A percentile compares a stretch with the other conserved stretches of the same genome.
Conservation (phyloP, 257 asterid species). For the Ehretia macrophylla region DNA sequence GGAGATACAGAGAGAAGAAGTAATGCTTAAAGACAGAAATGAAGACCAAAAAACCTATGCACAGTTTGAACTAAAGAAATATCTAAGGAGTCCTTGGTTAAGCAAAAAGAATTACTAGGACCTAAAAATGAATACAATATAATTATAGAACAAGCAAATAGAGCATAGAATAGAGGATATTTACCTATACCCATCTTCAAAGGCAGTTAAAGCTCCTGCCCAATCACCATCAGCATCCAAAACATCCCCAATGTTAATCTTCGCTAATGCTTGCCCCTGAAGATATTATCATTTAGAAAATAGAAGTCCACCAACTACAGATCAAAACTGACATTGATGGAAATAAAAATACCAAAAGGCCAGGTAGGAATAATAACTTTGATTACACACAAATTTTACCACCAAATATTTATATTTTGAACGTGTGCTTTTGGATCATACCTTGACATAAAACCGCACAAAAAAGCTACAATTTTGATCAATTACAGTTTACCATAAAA, state of each 20-base stretch:
- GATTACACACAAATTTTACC: constrained; percentile 12
- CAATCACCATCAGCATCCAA: constrained; percentile 74
- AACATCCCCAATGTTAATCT: constrained; percentile 73
- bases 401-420: no score
- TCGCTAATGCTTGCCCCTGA: constrained; percentile 91
- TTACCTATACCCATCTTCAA: constrained; percentile 74
- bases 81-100: background rate
- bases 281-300: constrained; percentile 22
- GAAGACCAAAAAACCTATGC: no score
- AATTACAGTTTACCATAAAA: background rate
- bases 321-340: background rate
- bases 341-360: constrained; percentile 9
- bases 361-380: constrained; percentile 8
- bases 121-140: background rate
- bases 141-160: background rate
- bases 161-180: constrained; percentile 14
- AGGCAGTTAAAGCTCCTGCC: constrained; percentile 67
- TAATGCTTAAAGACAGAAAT: no score
- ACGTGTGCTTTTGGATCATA: no score
- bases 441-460: background rate
- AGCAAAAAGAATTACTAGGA: background rate
- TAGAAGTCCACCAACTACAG: constrained; percentile 8
- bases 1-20: no score
- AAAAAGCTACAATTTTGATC: background rate
- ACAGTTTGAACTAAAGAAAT: no score